Percentiles rank a stretch among this genome's conserved stretches.
These are phyloP conservation scores for Bocquillonia castaneifolia DNA, from an alignment of 441 rosid species.

Conservation along the genomic window DNA sequence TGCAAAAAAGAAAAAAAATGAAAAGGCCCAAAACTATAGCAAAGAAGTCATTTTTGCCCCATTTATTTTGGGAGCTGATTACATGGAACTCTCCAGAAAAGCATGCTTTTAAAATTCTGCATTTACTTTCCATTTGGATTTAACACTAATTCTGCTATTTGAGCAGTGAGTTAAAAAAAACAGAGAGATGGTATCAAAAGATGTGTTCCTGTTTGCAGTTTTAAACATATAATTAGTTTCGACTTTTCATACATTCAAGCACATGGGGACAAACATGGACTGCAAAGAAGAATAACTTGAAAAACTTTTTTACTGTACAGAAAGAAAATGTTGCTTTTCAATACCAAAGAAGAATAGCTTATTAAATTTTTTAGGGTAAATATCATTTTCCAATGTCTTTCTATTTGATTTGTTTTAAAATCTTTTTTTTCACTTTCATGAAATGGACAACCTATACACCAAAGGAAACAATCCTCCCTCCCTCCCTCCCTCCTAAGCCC, in stretches of 20 bases:
- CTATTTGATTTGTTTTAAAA: too few species aligned
- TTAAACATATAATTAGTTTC: neutral
- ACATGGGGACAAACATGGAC: too few species aligned
- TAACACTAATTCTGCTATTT: neutral
- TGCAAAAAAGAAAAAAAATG: neutral
- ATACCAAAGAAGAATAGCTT: too few species aligned
- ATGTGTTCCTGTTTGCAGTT: neutral
- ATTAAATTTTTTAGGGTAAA: neutral
- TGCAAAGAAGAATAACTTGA: too few species aligned
- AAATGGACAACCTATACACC: too few species aligned
- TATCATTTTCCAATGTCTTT: neutral
- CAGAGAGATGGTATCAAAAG: too few species aligned
- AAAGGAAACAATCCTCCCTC: too few species aligned
- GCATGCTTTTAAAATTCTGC: neutral
- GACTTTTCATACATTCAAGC: neutral
- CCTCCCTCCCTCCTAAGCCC: neutral
- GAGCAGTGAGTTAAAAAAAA: too few species aligned
- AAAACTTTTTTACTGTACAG: too few species aligned
- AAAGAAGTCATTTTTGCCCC: neutral
- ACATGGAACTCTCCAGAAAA: too few species aligned
- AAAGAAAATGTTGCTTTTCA: too few species aligned
- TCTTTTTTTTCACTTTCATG: neutral
- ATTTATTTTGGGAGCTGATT: too few species aligned
- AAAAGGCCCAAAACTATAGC: neutral
- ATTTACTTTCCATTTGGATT: neutral